Percentiles rank a stretch among this genome's conserved stretches.
Evolutionary conservation across 2,329 filamentous ascomycete genomes (phyloP).

Genomic region (Fusarium drepaniforme): DNA sequence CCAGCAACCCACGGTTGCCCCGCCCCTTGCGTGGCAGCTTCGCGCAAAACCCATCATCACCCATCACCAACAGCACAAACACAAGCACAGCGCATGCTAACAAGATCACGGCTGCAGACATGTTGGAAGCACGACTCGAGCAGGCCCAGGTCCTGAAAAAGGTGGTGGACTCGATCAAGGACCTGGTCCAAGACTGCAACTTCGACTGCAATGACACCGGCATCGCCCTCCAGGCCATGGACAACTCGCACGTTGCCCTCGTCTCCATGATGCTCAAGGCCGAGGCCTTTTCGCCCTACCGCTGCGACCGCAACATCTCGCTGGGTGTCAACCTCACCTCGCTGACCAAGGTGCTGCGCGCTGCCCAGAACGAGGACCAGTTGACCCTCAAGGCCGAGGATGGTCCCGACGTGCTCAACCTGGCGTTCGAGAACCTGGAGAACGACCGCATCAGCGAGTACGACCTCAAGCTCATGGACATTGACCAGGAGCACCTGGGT

Average conservation of each 20-base stretch:
- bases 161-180: constrained; percentile 99
- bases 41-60: neutral
- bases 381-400: constrained; percentile 98
- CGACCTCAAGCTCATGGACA: constrained; percentile 99
- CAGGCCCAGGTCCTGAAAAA: constrained; percentile 96
- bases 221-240: constrained; percentile 98
- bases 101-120: constrained; percentile 52
- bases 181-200: constrained; percentile 99
- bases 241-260: constrained; percentile 99
- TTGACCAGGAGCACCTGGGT: constrained; percentile 98
- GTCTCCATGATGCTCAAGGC: constrained; percentile 99
- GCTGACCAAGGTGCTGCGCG: constrained; percentile 96
- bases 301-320: constrained; percentile 98
- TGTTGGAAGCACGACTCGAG: constrained; percentile 98
- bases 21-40: constrained; percentile 34
- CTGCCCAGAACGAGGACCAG: constrained; percentile 93
- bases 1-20: constrained; percentile 29
- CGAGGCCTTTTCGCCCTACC: constrained; percentile 93
- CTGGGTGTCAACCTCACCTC: constrained; percentile 97
- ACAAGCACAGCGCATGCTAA: constrained; percentile 26
- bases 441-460: constrained; percentile 97
- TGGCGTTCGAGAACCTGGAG: constrained; percentile 91
- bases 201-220: constrained; percentile 99
- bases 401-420: constrained; percentile 93
- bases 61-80: neutral